Evolutionary conservation across 345 rosid genomes (phyloP).

Genomic region (Erysimum cheiranthoides): DNA sequence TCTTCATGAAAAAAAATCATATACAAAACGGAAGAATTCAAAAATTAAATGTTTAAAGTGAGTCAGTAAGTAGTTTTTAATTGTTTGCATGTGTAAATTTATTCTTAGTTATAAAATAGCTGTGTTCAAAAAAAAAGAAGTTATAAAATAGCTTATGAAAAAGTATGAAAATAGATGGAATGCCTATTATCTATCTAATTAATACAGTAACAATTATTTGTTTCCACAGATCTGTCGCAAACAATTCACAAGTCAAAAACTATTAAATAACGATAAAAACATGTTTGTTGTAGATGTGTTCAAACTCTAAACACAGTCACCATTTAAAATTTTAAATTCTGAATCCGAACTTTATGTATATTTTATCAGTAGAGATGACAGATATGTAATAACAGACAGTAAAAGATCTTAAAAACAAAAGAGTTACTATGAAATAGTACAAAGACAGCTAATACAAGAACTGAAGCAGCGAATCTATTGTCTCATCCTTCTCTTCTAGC

Average conservation of each 20-base stretch:
- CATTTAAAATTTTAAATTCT: not conserved
- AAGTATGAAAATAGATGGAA: not conserved
- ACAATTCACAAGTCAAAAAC: not conserved
- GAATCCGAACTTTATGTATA: not conserved
- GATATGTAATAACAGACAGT: conserved; percentile 5
- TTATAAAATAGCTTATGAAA: too few species aligned
- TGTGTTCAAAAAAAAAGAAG: too few species aligned
- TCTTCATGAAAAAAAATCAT: too few species aligned
- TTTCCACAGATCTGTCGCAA: conserved; percentile 4
- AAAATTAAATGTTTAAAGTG: too few species aligned
- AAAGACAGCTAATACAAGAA: conserved; percentile 47
- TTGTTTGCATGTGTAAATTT: too few species aligned
- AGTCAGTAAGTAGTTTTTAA: too few species aligned
- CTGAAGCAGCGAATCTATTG: conserved; percentile 49
- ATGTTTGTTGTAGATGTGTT: conserved; percentile 16
- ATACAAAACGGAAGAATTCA: too few species aligned
- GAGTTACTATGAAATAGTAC: conserved; percentile 32
- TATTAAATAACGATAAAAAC: not conserved
- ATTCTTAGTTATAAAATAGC: too few species aligned
- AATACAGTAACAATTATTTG: not conserved
- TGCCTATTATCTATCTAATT: not conserved
- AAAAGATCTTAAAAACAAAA: conserved; percentile 12
- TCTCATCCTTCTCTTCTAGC: conserved; percentile 37
- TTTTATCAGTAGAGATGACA: not conserved
- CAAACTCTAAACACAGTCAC: conserved; percentile 28